Percentiles rank a stretch among this genome's conserved stretches.
Evolutionary conservation across 1,139 yeast genomes (phyloP).

Genomic region (Suhomyces kunorum): DNA sequence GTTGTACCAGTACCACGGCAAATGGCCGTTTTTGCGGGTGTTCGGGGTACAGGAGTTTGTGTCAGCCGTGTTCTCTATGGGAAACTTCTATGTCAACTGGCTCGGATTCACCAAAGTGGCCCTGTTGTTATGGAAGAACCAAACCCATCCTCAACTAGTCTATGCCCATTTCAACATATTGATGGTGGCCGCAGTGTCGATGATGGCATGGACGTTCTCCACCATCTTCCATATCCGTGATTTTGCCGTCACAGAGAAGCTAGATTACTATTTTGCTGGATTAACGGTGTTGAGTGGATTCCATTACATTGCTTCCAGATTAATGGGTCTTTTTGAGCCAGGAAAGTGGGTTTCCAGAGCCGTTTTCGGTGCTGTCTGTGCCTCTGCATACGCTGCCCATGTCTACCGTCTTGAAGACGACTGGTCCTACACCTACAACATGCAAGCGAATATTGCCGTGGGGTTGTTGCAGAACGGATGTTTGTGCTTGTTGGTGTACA

Average conservation of each 20-base stretch:
- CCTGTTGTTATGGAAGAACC: conserved; percentile 15
- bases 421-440: conserved; percentile 93
- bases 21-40: conserved; percentile 87
- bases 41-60: conserved; percentile 82
- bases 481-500: conserved; percentile 34
- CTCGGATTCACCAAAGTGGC: conserved; percentile 51
- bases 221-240: conserved; percentile 89
- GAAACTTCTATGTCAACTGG: conserved; percentile 76
- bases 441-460: conserved; percentile 81
- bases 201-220: conserved; percentile 87
- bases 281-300: conserved; percentile 80
- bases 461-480: conserved; percentile 74
- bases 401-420: conserved; percentile 64
- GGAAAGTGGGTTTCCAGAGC: conserved; percentile 28
- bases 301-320: conserved; percentile 63
- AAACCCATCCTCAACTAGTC: conserved; percentile 13
- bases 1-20: conserved; percentile 87
- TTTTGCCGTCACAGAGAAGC: conserved; percentile 70
- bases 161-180: conserved; percentile 37
- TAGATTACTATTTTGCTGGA: conserved; percentile 94
- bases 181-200: conserved; percentile 57
- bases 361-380: conserved; percentile 44
- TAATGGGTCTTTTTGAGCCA: conserved; percentile 54
- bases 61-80: conserved; percentile 77
- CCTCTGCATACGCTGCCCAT: conserved; percentile 59